phyloP scores from a whole-genome alignment of 306 rosid species.

The Dryas alaskensis region DNA sequence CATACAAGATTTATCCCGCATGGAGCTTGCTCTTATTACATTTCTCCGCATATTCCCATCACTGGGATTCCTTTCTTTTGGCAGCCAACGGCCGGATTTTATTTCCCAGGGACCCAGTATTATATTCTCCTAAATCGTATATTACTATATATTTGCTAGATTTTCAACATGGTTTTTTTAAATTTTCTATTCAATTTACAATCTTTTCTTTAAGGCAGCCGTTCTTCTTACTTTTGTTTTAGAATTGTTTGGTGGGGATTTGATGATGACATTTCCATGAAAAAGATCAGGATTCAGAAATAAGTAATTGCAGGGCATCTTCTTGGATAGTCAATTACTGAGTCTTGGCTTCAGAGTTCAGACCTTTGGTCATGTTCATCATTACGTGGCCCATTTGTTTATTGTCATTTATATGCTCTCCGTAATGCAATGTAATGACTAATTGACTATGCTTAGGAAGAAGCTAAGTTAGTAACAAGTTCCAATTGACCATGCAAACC shows the following conservation, averaged over 20 bases:
- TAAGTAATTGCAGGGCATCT: conserved; percentile 11
- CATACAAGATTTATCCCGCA: too few relatives aligned
- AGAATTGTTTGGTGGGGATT: background rate
- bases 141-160: too few relatives aligned
- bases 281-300: background rate
- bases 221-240: background rate
- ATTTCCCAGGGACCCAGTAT: background rate
- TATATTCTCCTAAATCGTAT: background rate
- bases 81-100: background rate
- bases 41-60: conserved; percentile 43
- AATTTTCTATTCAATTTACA: too few relatives aligned
- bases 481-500: background rate
- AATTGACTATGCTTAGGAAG: background rate
- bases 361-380: background rate
- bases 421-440: too few relatives aligned
- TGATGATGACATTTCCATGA: conserved; percentile 7
- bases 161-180: background rate
- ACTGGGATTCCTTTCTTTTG: background rate
- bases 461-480: background rate
- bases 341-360: conserved; percentile 14
- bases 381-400: background rate
- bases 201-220: too few relatives aligned
- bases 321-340: conserved; percentile 23
- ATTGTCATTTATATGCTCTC: background rate
- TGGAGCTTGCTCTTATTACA: conserved; percentile 26